These are phyloP conservation scores for Candida boleticola DNA, from an alignment of 805 yeast species.

Conservation along the genomic window DNA sequence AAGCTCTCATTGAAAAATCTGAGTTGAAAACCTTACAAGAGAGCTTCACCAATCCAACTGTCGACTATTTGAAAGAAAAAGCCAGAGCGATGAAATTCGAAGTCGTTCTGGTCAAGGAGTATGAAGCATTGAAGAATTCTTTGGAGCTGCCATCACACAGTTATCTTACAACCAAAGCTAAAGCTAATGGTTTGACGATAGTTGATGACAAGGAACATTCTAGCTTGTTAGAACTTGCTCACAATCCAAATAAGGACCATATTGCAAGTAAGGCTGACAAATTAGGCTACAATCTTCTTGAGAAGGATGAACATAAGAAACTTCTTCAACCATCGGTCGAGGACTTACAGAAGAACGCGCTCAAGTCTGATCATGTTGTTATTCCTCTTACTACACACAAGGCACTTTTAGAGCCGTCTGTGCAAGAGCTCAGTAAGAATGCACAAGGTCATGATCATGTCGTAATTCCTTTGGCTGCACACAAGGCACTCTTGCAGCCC, in stretches of 20 bases:
- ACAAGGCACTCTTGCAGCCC: background rate
- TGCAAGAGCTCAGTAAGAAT: constrained; percentile 7
- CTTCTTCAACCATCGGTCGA: constrained; percentile 8
- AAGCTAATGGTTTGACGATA: constrained; percentile 9
- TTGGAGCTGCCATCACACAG: constrained; percentile 18
- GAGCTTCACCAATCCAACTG: constrained; percentile 25
- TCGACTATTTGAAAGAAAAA: constrained; percentile 21
- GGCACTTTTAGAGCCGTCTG: constrained; percentile 7
- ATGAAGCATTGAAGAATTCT: constrained; percentile 13
- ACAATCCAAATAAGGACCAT: constrained; percentile 15
- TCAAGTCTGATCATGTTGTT: background rate
- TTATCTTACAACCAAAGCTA: constrained; percentile 23
- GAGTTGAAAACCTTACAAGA: constrained; percentile 15
- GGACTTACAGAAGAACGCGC: background rate
- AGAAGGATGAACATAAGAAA: constrained; percentile 6
- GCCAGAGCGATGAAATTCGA: constrained; percentile 8
- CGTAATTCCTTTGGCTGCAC: constrained; percentile 7
- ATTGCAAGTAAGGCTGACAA: constrained; percentile 11
- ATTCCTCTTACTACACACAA: background rate
- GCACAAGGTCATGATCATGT: constrained; percentile 11
- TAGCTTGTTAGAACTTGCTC: background rate
- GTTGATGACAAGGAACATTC: constrained; percentile 4
- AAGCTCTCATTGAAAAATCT: constrained; percentile 13
- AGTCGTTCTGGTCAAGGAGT: constrained; percentile 1
- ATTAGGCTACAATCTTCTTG: constrained; percentile 11